These are phyloP conservation scores for Bryum argenteum DNA, from an alignment of 225 moss, liverwort and hornwort genomes.

Conservation along the genomic window DNA sequence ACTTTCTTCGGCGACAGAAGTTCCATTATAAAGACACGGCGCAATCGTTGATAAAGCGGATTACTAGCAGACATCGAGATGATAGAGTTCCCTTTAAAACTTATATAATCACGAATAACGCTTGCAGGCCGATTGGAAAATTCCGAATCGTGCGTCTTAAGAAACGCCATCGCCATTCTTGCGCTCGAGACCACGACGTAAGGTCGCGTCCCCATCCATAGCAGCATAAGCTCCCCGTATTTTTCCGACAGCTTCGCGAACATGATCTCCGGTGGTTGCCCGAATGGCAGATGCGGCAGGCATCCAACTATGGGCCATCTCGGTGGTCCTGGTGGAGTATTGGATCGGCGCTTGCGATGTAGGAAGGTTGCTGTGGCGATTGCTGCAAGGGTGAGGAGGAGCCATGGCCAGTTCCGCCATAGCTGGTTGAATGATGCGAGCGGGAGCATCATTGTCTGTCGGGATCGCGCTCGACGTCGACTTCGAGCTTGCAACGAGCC, in stretches of 20 bases:
- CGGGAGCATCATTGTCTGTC: conserved; percentile 18
- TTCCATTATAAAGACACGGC: conserved; percentile 43
- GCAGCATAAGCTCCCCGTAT: conserved; percentile 49
- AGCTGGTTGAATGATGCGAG: conserved; percentile 13
- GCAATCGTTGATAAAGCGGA: conserved; percentile 38
- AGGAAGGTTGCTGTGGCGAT: conserved; percentile 16
- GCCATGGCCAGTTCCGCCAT: conserved; percentile 35
- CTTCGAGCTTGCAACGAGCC: no score
- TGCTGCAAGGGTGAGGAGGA: conserved; percentile 1
- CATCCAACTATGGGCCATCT: conserved; percentile 54
- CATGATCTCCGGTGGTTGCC: conserved; percentile 35
- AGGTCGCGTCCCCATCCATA: conserved; percentile 50
- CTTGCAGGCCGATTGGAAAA: conserved; percentile 47
- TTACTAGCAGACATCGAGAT: conserved; percentile 47
- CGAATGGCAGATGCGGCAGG: conserved; percentile 28
- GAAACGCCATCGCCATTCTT: conserved; percentile 50
- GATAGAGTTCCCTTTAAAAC: conserved; percentile 45
- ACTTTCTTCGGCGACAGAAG: conserved; percentile 55
- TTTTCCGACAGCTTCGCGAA: conserved; percentile 49
- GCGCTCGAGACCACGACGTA: conserved; percentile 52
- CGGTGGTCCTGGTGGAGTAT: conserved; percentile 49
- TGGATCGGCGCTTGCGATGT: neutral
- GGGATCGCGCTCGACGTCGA: neutral
- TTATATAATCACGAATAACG: conserved; percentile 36
- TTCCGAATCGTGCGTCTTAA: conserved; percentile 50